Evolutionary conservation across 169 alveolate species (phyloP).

Genomic region (Plasmodium knowlesi): DNA sequence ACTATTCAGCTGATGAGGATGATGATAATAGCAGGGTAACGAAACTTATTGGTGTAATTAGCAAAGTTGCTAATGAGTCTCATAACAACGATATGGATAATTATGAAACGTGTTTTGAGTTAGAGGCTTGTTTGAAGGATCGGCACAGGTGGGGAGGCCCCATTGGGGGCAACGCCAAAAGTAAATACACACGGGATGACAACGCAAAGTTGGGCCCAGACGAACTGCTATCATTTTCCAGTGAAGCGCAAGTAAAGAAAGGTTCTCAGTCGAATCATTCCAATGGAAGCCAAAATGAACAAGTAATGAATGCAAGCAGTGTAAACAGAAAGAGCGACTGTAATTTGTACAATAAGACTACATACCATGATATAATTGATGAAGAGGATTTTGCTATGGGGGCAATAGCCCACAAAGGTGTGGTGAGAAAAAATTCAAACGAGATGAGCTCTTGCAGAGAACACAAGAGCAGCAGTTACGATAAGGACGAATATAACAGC

Average conservation of each 20-base stretch:
- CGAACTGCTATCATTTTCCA: not conserved
- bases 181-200: not conserved
- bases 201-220: not conserved
- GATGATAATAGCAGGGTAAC: not conserved
- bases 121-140: constrained; percentile 36
- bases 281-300: constrained; percentile 1
- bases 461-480: not conserved
- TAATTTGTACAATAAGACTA: not conserved
- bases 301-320: not conserved
- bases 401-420: not conserved
- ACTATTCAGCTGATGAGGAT: constrained; percentile 72
- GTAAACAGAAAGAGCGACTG: not conserved
- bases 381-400: not conserved
- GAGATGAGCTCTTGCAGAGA: not conserved
- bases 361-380: constrained; percentile 49
- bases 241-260: not conserved
- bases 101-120: constrained; percentile 74
- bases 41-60: constrained; percentile 6
- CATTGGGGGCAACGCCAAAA: not conserved
- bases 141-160: not conserved
- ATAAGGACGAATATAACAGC: constrained; percentile 37
- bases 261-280: not conserved
- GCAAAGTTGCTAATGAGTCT: constrained; percentile 19
- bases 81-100: constrained; percentile 25
- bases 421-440: not conserved